Conservation (phyloP, 768 basidiomycete genomes). For the Pleurotus tuber-regium region DNA sequence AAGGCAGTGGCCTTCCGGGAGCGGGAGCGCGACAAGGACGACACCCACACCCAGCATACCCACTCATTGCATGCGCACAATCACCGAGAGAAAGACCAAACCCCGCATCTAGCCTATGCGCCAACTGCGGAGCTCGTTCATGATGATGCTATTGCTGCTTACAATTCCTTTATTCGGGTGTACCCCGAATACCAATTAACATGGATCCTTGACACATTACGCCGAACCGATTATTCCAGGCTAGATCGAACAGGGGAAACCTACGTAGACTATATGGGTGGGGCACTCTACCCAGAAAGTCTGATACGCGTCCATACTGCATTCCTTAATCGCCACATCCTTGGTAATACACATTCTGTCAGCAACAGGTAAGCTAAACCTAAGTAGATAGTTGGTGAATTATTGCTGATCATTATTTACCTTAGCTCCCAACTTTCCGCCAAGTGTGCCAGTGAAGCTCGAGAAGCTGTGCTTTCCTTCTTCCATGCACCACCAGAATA, state of each 20-base stretch:
- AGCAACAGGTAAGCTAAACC: conserved; percentile 67
- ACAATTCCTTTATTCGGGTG: conserved; percentile 19
- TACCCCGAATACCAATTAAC: conserved; percentile 58
- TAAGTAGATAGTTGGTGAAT: conserved; percentile 7
- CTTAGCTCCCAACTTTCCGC: conserved; percentile 69
- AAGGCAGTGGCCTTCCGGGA: conserved; percentile 15
- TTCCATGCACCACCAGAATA: conserved; percentile 76
- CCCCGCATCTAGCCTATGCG: conserved; percentile 23
- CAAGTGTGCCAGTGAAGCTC: conserved; percentile 63
- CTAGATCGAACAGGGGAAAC: conserved; percentile 64
- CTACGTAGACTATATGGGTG: conserved; percentile 88
- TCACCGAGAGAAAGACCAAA: conserved; percentile 22
- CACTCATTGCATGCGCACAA: too few relatives aligned
- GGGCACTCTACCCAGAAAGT: conserved; percentile 75
- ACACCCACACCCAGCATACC: neutral
- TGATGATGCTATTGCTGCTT: conserved; percentile 16
- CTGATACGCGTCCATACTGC: conserved; percentile 68
- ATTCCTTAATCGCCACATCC: conserved; percentile 62
- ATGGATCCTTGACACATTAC: conserved; percentile 68
- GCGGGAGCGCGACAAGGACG: neutral
- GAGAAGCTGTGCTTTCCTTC: conserved; percentile 70
- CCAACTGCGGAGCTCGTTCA: conserved; percentile 14
- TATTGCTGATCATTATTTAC: conserved; percentile 9
- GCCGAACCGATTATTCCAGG: conserved; percentile 58
- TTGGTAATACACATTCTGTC: conserved; percentile 85